Conservation (phyloP, 1,284 basidiomycete species). For the Ustilago tritici region DNA sequence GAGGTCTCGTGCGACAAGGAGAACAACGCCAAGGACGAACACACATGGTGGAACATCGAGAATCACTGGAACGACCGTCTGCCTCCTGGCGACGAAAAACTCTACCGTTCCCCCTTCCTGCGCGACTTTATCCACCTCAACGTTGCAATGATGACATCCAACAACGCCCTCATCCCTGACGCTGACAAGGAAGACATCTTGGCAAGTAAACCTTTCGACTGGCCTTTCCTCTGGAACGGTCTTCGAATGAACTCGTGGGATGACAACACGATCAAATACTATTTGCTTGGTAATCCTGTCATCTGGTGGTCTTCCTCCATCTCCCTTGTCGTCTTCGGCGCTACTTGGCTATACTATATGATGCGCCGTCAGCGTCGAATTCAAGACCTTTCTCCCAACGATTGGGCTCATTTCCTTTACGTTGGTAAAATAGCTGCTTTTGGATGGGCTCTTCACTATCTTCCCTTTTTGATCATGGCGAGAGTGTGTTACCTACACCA, state of each 20-base stretch:
- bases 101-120: slow-evolving; percentile 91
- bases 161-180: slow-evolving; percentile 96
- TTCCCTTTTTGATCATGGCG: slow-evolving; percentile 79
- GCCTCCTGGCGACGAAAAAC: slow-evolving; percentile 82
- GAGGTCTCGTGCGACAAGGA: slow-evolving; percentile 94
- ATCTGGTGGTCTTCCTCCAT: slow-evolving; percentile 88
- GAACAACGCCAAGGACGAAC: slow-evolving; percentile 82
- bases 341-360: slow-evolving; percentile 78
- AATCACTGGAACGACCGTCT: slow-evolving; percentile 95
- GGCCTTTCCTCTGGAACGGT: slow-evolving; percentile 90
- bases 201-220: slow-evolving; percentile 89
- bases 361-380: slow-evolving; percentile 88
- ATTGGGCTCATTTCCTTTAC: slow-evolving; percentile 93
- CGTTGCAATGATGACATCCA: slow-evolving; percentile 99
- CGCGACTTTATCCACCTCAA: slow-evolving; percentile 98
- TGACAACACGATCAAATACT: slow-evolving; percentile 88
- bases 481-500: slow-evolving; percentile 87
- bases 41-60: slow-evolving; percentile 98
- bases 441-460: slow-evolving; percentile 91
- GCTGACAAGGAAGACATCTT: slow-evolving; percentile 98
- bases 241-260: slow-evolving; percentile 96
- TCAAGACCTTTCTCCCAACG: slow-evolving; percentile 86
- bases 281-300: slow-evolving; percentile 89
- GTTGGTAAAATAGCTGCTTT: slow-evolving; percentile 89
- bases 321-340: slow-evolving; percentile 76